These are phyloP conservation scores for Aspergillus glaucus DNA, from an alignment of 2,329 filamentous ascomycete genomes.

Conservation along the genomic window DNA sequence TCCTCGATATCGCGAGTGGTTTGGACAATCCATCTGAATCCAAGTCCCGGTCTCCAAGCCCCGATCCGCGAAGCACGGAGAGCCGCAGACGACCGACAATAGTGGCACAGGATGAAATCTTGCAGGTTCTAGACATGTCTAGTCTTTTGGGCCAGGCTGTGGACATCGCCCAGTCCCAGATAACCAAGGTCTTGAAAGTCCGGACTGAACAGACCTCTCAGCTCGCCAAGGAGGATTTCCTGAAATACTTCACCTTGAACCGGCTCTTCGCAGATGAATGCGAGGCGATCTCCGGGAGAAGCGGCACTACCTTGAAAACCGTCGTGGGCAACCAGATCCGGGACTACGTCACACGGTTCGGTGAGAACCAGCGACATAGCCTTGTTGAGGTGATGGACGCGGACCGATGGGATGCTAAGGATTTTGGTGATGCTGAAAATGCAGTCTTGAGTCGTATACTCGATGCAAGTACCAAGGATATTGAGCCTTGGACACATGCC, in stretches of 20 bases:
- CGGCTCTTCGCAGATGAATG: constrained; percentile 61
- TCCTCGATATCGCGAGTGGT: constrained; percentile 83
- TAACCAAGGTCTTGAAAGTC: constrained; percentile 59
- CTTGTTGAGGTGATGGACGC: constrained; percentile 54
- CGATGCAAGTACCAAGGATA: constrained; percentile 53
- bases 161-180: constrained; percentile 58
- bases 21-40: constrained; percentile 37
- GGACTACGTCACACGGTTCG: constrained; percentile 54
- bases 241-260: constrained; percentile 58
- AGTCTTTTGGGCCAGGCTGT: constrained; percentile 61
- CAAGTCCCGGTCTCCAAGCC: constrained; percentile 46
- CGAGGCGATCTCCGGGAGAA: constrained; percentile 58
- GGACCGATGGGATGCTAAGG: constrained; percentile 60
- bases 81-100: constrained; percentile 21
- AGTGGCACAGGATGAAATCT: constrained; percentile 51
- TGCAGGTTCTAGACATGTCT: constrained; percentile 60
- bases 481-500: constrained; percentile 48
- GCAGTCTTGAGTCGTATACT: constrained; percentile 50
- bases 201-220: constrained; percentile 55
- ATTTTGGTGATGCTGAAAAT: constrained; percentile 52
- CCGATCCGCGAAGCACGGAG: constrained; percentile 38
- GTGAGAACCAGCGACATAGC: constrained; percentile 51
- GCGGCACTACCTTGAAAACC: constrained; percentile 54
- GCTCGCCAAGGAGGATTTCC: constrained; percentile 51
- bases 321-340: constrained; percentile 58